These are phyloP conservation scores for Citrus reticulata DNA, from an alignment of 345 rosid species.

Conservation along the genomic window DNA sequence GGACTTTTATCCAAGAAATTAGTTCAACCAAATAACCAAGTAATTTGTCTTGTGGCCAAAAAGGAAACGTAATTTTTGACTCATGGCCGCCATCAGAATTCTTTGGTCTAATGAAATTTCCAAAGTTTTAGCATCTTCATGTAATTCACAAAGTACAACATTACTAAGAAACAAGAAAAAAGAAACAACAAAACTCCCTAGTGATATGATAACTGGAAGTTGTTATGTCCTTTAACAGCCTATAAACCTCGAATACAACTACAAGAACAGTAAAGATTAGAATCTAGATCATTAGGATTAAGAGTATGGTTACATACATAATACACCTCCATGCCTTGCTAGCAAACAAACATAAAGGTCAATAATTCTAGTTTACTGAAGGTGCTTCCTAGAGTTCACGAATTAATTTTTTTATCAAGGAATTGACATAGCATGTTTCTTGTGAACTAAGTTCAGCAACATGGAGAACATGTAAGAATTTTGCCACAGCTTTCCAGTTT, in stretches of 20 bases:
- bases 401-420: not conserved
- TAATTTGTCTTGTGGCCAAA: not conserved
- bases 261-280: constrained; percentile 7
- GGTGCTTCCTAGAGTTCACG: not conserved
- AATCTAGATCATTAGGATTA: not conserved
- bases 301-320: no score
- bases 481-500: not conserved
- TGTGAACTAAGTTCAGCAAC: not conserved
- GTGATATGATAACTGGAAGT: not conserved
- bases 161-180: not conserved
- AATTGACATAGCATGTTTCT: not conserved
- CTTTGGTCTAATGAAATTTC: not conserved
- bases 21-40: not conserved
- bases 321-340: not conserved
- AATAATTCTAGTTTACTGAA: not conserved
- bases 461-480: not conserved
- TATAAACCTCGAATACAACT: not conserved
- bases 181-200: not conserved
- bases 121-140: not conserved
- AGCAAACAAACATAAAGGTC: not conserved
- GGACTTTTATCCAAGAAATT: not conserved
- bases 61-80: not conserved
- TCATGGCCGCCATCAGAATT: not conserved
- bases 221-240: not conserved
- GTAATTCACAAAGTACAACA: not conserved